Evolutionary conservation across 257 asterid species (phyloP).

Genomic region (Fraxinus quadrangulata): DNA sequence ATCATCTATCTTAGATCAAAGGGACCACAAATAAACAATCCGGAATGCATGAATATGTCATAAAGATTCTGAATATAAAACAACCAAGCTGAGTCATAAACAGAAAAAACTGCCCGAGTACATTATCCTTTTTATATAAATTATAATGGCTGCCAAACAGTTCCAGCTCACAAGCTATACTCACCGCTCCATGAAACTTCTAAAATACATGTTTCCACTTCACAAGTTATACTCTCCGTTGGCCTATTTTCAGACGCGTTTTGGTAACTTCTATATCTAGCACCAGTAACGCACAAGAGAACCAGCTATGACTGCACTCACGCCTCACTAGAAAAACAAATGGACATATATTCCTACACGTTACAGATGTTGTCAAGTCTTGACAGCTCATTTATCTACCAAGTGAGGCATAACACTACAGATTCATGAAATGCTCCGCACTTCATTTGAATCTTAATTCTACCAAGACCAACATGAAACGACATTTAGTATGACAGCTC

Average conservation of each 20-base stretch:
- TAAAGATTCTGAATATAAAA: not conserved
- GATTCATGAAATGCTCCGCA: slow-evolving; percentile 26
- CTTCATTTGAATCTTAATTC: slow-evolving; percentile 26
- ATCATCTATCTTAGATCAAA: slow-evolving; percentile 5
- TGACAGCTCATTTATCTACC: slow-evolving; percentile 14
- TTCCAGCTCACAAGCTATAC: not conserved
- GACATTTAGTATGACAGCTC: slow-evolving; percentile 43
- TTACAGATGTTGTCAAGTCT: not conserved
- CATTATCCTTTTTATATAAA: not conserved
- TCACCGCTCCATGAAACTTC: not conserved
- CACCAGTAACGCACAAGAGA: not conserved
- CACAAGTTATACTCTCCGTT: not conserved
- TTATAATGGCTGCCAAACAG: not conserved
- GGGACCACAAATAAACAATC: slow-evolving; percentile 28
- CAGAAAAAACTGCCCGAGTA: not conserved
- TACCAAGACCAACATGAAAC: slow-evolving; percentile 17
- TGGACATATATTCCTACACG: not conserved
- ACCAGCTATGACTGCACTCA: not conserved
- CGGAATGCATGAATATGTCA: slow-evolving; percentile 8
- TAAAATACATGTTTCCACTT: not conserved
- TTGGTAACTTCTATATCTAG: not conserved
- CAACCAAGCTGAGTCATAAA: slow-evolving; percentile 14
- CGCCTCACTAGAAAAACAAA: not conserved
- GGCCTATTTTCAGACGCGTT: not conserved
- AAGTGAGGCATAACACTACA: slow-evolving; percentile 23